Evolutionary conservation across 2,329 filamentous ascomycete species (phyloP).

Genomic region (Phialemonium atrogriseum): DNA sequence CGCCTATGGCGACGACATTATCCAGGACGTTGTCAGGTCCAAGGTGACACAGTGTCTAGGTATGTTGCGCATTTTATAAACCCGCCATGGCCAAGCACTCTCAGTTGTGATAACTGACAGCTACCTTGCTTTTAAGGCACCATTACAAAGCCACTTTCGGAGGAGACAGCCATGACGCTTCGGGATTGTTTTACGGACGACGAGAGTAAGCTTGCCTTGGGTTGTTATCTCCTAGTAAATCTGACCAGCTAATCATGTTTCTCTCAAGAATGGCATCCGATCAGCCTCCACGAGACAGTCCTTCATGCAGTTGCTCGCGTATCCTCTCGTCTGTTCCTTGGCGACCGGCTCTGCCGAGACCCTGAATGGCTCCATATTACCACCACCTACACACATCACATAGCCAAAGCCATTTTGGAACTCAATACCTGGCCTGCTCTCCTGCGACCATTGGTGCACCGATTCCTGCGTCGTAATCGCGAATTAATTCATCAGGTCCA

Average conservation of each 20-base stretch:
- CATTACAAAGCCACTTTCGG: slow-evolving; percentile 24
- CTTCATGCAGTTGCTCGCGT: slow-evolving; percentile 37
- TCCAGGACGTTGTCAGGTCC: slow-evolving; percentile 9
- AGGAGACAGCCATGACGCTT: slow-evolving; percentile 23
- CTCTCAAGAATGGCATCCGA: slow-evolving; percentile 32
- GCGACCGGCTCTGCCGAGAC: slow-evolving; percentile 33
- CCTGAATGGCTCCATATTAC: slow-evolving; percentile 36
- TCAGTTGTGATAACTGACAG: slow-evolving; percentile 19
- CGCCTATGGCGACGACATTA: slow-evolving; percentile 13
- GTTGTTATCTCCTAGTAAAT: slow-evolving; percentile 17
- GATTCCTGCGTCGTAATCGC: slow-evolving; percentile 31
- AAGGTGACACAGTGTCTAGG: slow-evolving; percentile 12
- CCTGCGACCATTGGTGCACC: slow-evolving; percentile 32
- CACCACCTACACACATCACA: slow-evolving; percentile 31
- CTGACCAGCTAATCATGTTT: no score
- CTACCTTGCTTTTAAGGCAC: slow-evolving; percentile 18
- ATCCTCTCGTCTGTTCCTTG: slow-evolving; percentile 41
- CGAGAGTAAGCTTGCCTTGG: no score
- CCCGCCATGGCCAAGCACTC: slow-evolving; percentile 13
- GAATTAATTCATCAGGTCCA: slow-evolving; percentile 27
- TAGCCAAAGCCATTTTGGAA: slow-evolving; percentile 23
- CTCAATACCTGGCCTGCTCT: slow-evolving; percentile 31
- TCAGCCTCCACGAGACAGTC: slow-evolving; percentile 25
- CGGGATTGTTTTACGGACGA: no score
- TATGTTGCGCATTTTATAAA: slow-evolving; percentile 8